Evolutionary conservation across 1,284 basidiomycete genomes (phyloP).

Genomic region (Trametes sp.): DNA sequence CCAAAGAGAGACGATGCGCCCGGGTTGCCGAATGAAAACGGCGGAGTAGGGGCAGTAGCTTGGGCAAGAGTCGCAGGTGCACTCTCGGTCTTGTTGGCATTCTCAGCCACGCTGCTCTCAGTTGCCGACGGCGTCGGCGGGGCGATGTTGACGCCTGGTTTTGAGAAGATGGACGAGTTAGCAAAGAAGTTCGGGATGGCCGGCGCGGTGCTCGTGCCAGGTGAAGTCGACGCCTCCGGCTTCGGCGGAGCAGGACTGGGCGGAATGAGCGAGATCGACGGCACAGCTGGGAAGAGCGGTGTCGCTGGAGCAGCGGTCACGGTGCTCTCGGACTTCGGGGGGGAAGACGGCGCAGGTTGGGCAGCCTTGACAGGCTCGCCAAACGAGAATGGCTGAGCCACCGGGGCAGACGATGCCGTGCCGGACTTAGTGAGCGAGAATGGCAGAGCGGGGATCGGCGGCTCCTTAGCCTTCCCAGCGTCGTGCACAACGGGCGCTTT

Average conservation of each 20-base stretch:
- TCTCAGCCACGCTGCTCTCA: not conserved
- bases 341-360: slow-evolving; percentile 14
- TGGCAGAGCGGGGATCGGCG: slow-evolving; percentile 67
- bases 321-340: slow-evolving; percentile 3
- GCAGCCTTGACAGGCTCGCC: slow-evolving; percentile 10
- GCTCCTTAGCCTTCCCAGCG: slow-evolving; percentile 59
- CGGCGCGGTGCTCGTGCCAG: slow-evolving; percentile 14
- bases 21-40: slow-evolving; percentile 31
- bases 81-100: not conserved
- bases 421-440: slow-evolving; percentile 61
- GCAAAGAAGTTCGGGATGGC: slow-evolving; percentile 62
- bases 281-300: slow-evolving; percentile 30
- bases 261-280: slow-evolving; percentile 36
- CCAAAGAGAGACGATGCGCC: slow-evolving; percentile 18
- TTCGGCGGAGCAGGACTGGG: slow-evolving; percentile 31
- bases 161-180: slow-evolving; percentile 44
- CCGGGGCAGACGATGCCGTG: not conserved
- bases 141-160: slow-evolving; percentile 36
- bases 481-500: slow-evolving; percentile 39
- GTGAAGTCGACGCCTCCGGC: slow-evolving; percentile 13
- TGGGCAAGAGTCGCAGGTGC: slow-evolving; percentile 2
- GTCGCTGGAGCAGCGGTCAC: slow-evolving; percentile 15
- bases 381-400: slow-evolving; percentile 18
- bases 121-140: slow-evolving; percentile 20
- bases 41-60: not conserved